These are phyloP conservation scores for Ceratocystis cacaofunesta DNA, from an alignment of 2,329 filamentous ascomycete species.

Conservation along the genomic window DNA sequence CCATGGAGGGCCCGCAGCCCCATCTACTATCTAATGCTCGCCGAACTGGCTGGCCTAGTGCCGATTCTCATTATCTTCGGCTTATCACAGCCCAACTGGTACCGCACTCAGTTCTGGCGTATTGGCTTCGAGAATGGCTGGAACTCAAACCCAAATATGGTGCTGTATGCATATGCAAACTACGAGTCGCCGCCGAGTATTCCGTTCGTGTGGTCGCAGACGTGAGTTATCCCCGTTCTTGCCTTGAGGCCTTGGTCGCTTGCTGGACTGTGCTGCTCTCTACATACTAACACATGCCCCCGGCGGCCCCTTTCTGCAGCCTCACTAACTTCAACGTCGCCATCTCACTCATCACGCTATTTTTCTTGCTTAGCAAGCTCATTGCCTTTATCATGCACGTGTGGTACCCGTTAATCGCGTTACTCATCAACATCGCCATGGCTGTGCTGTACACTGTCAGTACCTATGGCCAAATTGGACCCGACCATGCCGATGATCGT, in stretches of 20 bases:
- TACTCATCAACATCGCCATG: slow-evolving; percentile 42
- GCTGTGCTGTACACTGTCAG: slow-evolving; percentile 49
- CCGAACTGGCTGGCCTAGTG: slow-evolving; percentile 52
- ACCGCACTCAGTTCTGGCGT: slow-evolving; percentile 56
- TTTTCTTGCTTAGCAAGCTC: slow-evolving; percentile 57
- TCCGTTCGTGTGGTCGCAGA: slow-evolving; percentile 58
- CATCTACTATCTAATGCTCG: slow-evolving; percentile 47
- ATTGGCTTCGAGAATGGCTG: slow-evolving; percentile 56
- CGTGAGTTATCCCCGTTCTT: slow-evolving; percentile 36
- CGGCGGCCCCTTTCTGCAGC: slow-evolving; percentile 27
- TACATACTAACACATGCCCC: neutral
- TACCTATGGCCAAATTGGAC: slow-evolving; percentile 55
- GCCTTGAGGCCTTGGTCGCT: neutral
- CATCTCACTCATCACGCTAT: slow-evolving; percentile 60
- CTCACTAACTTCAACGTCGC: slow-evolving; percentile 63
- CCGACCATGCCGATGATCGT: slow-evolving; percentile 52
- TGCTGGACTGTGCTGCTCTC: too few species aligned
- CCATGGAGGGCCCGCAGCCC: slow-evolving; percentile 42
- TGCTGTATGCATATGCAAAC: slow-evolving; percentile 62
- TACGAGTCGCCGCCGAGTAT: slow-evolving; percentile 44
- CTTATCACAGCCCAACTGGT: slow-evolving; percentile 58
- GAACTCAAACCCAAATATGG: slow-evolving; percentile 56
- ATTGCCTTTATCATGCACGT: slow-evolving; percentile 55
- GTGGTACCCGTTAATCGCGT: slow-evolving; percentile 51
- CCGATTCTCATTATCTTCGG: slow-evolving; percentile 55